Percentiles rank a stretch among this genome's conserved stretches.
phyloP scores from a whole-genome alignment of 1,139 yeast genomes.

The Candida sanyaensis region DNA sequence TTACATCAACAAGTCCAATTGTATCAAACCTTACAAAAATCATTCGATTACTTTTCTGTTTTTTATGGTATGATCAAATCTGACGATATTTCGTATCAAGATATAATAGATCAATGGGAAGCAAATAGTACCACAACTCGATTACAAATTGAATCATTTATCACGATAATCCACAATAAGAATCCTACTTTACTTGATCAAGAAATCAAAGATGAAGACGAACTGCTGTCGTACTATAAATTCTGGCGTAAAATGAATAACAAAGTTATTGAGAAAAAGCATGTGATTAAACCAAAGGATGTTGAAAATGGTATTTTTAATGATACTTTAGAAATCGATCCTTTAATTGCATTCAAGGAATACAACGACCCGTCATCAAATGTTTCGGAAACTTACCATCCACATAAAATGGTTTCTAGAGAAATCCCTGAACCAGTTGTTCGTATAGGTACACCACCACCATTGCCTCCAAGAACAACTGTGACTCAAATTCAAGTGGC shows the following conservation, averaged over 20 bases:
- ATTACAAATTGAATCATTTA: slow-evolving; percentile 39
- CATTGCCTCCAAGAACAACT: slow-evolving; percentile 34
- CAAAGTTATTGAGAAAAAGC: slow-evolving; percentile 25
- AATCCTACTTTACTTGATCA: slow-evolving; percentile 33
- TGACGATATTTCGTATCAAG: slow-evolving; percentile 20
- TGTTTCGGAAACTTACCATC: slow-evolving; percentile 32
- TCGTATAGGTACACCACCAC: slow-evolving; percentile 18
- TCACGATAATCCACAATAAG: slow-evolving; percentile 28
- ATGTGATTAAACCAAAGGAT: slow-evolving; percentile 30
- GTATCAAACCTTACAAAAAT: slow-evolving; percentile 26
- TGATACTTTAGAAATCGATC: slow-evolving; percentile 35
- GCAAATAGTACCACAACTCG: slow-evolving; percentile 28
- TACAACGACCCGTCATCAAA: slow-evolving; percentile 31
- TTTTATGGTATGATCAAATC: slow-evolving; percentile 35
- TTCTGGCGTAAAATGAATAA: slow-evolving; percentile 29
- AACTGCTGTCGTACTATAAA: slow-evolving; percentile 25
- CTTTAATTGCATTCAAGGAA: slow-evolving; percentile 31
- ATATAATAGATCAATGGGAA: slow-evolving; percentile 39
- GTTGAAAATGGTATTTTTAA: slow-evolving; percentile 33
- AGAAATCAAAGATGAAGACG: slow-evolving; percentile 33
- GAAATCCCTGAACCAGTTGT: slow-evolving; percentile 21
- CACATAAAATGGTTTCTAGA: slow-evolving; percentile 22
- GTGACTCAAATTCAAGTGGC: slow-evolving; percentile 17
- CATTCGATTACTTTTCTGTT: slow-evolving; percentile 32
- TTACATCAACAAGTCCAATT: slow-evolving; percentile 35